These are phyloP conservation scores for Saccharomycopsis fibuligera DNA, from an alignment of 805 yeast species.

Conservation along the genomic window DNA sequence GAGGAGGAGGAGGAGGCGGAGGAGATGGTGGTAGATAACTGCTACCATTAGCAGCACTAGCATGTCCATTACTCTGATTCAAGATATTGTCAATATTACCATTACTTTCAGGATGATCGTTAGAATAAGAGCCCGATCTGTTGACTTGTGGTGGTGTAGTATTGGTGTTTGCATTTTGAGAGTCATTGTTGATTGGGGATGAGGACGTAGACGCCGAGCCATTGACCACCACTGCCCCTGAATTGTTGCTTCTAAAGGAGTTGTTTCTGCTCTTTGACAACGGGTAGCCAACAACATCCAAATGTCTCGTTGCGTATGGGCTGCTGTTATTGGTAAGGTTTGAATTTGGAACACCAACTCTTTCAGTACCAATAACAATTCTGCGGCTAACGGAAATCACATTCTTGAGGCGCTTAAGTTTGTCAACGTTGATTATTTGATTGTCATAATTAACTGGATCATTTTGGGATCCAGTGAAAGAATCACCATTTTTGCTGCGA, in stretches of 20 bases:
- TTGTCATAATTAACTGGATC: conserved; percentile 24
- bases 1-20: conserved; percentile 7
- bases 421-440: conserved; percentile 68
- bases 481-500: not conserved
- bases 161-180: not conserved
- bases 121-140: not conserved
- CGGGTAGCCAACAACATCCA: too few species aligned
- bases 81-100: not conserved
- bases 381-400: conserved; percentile 79
- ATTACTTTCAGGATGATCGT: not conserved
- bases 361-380: conserved; percentile 72
- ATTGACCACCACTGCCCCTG: not conserved
- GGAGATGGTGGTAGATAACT: conserved; percentile 3
- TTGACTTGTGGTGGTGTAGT: too few species aligned
- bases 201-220: not conserved
- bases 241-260: not conserved
- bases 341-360: conserved; percentile 27
- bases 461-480: not conserved
- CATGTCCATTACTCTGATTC: too few species aligned
- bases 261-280: not conserved
- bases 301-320: too few species aligned
- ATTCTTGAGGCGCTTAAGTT: conserved; percentile 65
- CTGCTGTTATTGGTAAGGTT: not conserved
- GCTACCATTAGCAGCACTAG: not conserved
- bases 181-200: not conserved